Conservation (phyloP, 2,329 filamentous ascomycete species). For the Neonectria sp. region DNA sequence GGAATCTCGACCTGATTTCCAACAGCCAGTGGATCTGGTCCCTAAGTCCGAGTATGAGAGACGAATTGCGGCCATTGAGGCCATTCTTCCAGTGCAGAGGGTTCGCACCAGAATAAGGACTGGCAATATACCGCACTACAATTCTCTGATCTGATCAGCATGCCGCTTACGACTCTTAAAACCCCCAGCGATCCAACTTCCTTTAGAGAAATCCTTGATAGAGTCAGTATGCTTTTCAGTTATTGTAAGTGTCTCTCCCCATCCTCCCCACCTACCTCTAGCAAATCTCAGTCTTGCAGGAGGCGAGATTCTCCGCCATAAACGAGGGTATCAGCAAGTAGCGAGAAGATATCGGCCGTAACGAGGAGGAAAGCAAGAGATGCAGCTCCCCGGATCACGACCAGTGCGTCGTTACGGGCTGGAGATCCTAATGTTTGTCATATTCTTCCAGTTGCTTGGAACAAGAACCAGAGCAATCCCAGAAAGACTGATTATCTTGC, state of each 20-base stretch:
- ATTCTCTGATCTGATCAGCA: neutral
- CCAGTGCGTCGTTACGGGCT: neutral
- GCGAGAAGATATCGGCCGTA: neutral
- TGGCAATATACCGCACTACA: neutral
- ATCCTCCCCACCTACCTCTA: too few species aligned
- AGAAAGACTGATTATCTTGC: neutral
- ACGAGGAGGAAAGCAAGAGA: neutral
- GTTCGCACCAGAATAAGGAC: neutral
- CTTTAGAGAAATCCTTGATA: too few species aligned
- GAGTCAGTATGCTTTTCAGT: too few species aligned
- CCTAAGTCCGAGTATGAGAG: neutral
- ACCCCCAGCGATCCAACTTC: too few species aligned
- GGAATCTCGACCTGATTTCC: neutral
- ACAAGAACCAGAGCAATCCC: neutral
- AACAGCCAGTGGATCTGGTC: neutral
- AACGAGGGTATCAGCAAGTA: neutral
- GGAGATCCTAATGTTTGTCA: neutral
- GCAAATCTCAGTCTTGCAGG: too few species aligned
- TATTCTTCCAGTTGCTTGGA: neutral
- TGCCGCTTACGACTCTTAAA: too few species aligned
- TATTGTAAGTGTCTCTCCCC: too few species aligned
- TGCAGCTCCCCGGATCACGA: neutral
- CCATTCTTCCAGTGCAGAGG: neutral
- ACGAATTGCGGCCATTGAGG: neutral
- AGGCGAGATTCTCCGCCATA: too few species aligned